Evolutionary conservation across 352 stramenopile species (phyloP).

Genomic region (Phytophthora sp.): DNA sequence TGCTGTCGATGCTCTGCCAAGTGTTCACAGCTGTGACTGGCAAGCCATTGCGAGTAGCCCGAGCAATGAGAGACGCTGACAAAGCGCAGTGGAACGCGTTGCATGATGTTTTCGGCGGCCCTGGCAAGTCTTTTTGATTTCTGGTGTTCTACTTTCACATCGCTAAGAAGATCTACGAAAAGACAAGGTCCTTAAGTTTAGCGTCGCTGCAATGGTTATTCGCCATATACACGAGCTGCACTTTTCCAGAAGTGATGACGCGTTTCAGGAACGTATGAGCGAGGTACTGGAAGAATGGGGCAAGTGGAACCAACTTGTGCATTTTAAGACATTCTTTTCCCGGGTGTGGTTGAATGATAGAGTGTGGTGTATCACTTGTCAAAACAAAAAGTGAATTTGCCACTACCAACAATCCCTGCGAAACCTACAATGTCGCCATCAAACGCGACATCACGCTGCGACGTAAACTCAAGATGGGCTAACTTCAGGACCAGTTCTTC

Average conservation of each 20-base stretch:
- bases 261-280: not conserved
- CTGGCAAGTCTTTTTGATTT: not conserved
- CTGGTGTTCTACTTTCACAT: conserved; percentile 44
- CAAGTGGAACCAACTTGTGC: not conserved
- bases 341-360: conserved; percentile 8
- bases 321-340: conserved; percentile 3
- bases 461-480: conserved; percentile 9
- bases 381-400: conserved; percentile 17
- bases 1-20: not conserved
- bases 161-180: conserved; percentile 37
- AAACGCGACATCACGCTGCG: conserved; percentile 33
- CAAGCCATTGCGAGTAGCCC: conserved; percentile 1
- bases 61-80: conserved; percentile 25
- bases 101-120: not conserved
- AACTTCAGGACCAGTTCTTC: not conserved
- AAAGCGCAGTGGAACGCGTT: conserved; percentile 15
- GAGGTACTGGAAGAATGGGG: conserved; percentile 7
- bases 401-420: conserved; percentile 36
- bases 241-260: not conserved
- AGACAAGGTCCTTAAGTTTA: not conserved
- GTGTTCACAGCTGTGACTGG: not conserved
- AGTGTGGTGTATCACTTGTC: conserved; percentile 21
- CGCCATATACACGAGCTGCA: conserved; percentile 26
- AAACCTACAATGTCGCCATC: conserved; percentile 34
- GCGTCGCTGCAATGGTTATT: conserved; percentile 2